Percentiles rank a stretch among this genome's conserved stretches.
phyloP scores from a whole-genome alignment of 345 rosid species.

The Pistacia integerrima region DNA sequence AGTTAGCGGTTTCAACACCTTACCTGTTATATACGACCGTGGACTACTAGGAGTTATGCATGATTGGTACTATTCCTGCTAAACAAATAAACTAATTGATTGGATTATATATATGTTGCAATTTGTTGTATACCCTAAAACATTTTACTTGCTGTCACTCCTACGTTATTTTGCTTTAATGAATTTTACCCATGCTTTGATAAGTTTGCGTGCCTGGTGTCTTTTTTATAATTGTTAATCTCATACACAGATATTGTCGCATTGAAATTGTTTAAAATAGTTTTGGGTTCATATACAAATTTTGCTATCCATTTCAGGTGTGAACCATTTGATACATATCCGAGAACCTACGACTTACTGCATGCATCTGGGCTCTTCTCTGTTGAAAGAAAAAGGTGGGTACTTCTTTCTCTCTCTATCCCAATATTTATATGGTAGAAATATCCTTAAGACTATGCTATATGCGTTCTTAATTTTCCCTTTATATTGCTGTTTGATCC shows the following conservation, averaged over 20 bases:
- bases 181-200: constrained; percentile 1
- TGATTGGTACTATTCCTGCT: constrained; percentile 67
- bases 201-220: not conserved
- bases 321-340: constrained; percentile 95
- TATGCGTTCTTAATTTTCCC: not conserved
- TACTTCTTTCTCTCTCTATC: not conserved
- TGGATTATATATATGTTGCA: not conserved
- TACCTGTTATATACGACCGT: constrained; percentile 95
- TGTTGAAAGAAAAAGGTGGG: constrained; percentile 81
- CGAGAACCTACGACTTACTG: constrained; percentile 87
- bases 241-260: not conserved
- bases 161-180: constrained; percentile 11
- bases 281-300: not conserved
- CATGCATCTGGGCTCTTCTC: constrained; percentile 95
- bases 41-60: constrained; percentile 95
- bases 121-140: not conserved
- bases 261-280: constrained; percentile 2
- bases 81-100: constrained; percentile 4
- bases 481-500: not conserved
- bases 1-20: constrained; percentile 82
- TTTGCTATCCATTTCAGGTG: constrained; percentile 56
- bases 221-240: not conserved
- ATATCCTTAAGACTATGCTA: not conserved
- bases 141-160: not conserved
- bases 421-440: not conserved